Percentiles rank a stretch among this genome's conserved stretches.
phyloP scores from a whole-genome alignment of 2,329 filamentous ascomycete species.

The Capronia epimyces region DNA sequence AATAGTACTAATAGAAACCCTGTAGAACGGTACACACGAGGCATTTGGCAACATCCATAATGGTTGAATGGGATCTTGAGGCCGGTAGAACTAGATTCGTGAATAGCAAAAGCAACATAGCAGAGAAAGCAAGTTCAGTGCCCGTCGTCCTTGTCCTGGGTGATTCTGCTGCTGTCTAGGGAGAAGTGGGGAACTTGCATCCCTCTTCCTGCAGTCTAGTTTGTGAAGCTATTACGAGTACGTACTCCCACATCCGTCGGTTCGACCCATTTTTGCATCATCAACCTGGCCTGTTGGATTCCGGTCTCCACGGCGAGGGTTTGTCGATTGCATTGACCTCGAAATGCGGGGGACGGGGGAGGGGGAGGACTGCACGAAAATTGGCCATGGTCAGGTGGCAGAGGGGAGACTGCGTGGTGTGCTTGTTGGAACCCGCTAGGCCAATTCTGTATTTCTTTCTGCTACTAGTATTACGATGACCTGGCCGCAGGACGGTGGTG shows the following conservation, averaged over 20 bases:
- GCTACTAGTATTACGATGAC: not conserved
- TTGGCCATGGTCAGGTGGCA: not conserved
- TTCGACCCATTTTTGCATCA: not conserved
- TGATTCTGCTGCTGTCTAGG: not conserved
- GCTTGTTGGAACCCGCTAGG: not conserved
- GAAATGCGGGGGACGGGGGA: not conserved
- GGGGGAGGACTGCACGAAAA: not conserved
- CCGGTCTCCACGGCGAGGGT: not conserved
- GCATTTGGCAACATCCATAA: not conserved
- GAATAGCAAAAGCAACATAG: not conserved
- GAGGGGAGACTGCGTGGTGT: not conserved
- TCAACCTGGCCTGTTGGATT: not conserved
- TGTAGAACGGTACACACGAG: not conserved
- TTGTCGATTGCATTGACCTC: not conserved
- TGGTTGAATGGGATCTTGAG: not conserved
- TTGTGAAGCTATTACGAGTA: too few species aligned
- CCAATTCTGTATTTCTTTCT: not conserved
- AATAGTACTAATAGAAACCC: not conserved
- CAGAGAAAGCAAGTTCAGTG: not conserved
- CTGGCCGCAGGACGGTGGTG: not conserved
- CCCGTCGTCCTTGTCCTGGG: too few species aligned
- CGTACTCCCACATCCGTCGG: too few species aligned
- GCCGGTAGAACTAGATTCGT: not conserved
- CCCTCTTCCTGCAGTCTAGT: not conserved
- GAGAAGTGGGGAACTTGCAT: not conserved